A percentile compares a stretch with the other conserved stretches of the same genome.
phyloP scores from a whole-genome alignment of 1,284 basidiomycete species.

The Trametes pubescens region DNA sequence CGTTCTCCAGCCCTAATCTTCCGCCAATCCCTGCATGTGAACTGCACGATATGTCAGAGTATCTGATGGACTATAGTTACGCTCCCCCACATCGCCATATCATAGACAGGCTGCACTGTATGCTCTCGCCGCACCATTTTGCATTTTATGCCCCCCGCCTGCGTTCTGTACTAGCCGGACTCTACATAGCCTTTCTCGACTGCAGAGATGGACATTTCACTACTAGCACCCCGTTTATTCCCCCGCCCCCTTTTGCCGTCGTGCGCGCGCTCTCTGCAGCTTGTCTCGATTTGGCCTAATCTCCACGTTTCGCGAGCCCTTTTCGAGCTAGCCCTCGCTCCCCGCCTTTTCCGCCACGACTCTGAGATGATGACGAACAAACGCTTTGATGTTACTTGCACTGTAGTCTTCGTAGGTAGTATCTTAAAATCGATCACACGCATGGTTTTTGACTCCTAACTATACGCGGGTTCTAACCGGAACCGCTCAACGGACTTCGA shows the following conservation, averaged over 20 bases:
- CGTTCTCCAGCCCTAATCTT: constrained; percentile 62
- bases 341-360: background rate
- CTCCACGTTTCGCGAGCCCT: background rate
- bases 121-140: constrained; percentile 30
- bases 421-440: background rate
- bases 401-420: constrained; percentile 7
- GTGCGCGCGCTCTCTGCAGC: background rate
- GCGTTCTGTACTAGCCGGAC: constrained; percentile 33
- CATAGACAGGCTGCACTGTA: constrained; percentile 45
- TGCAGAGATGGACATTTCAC: constrained; percentile 31
- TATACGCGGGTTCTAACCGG: no score
- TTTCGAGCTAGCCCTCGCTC: background rate
- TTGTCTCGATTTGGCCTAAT: background rate
- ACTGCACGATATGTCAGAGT: constrained; percentile 74
- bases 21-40: constrained; percentile 62
- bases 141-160: constrained; percentile 10
- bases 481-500: no score
- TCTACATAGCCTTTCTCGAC: constrained; percentile 29
- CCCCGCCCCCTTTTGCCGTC: background rate
- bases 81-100: constrained; percentile 29
- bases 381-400: constrained; percentile 15
- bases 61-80: constrained; percentile 55
- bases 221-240: constrained; percentile 19
- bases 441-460: no score
- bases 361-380: constrained; percentile 6